A percentile compares a stretch with the other conserved stretches of the same genome.
Conservation (phyloP, 345 rosid species). For the Pistacia integerrima region DNA sequence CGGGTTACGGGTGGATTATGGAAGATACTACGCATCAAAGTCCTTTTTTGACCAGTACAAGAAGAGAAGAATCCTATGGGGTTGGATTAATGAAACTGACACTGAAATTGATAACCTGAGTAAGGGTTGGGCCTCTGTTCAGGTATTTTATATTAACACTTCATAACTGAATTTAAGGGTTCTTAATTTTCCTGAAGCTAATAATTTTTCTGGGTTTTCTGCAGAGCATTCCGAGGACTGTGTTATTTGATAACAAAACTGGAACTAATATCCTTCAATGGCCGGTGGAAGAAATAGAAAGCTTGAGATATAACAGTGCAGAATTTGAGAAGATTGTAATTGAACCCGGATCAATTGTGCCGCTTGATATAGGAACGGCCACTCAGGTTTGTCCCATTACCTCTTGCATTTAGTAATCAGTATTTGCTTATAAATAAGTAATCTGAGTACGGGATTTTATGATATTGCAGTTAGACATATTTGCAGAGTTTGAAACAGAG, state of each 20-base stretch:
- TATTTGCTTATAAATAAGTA: neutral
- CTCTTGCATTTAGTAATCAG: neutral
- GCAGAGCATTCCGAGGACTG: conserved; percentile 76
- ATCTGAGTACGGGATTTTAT: neutral
- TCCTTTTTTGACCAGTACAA: conserved; percentile 75
- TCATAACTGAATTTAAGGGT: too few species aligned
- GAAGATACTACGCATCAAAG: conserved; percentile 88
- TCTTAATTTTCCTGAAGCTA: too few species aligned
- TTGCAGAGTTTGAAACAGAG: conserved; percentile 54
- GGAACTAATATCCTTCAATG: conserved; percentile 67
- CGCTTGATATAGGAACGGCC: conserved; percentile 56
- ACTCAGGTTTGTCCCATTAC: conserved; percentile 45
- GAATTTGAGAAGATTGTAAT: conserved; percentile 44
- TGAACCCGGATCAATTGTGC: conserved; percentile 61
- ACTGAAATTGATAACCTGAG: conserved; percentile 60
- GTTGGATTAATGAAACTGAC: conserved; percentile 96
- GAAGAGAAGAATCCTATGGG: conserved; percentile 78
- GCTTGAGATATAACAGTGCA: conserved; percentile 62
- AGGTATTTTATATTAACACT: conserved; percentile 44
- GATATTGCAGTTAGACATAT: conserved; percentile 54
- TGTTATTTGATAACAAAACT: conserved; percentile 65
- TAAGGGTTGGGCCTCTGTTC: conserved; percentile 96
- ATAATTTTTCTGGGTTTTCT: neutral
- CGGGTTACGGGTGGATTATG: conserved; percentile 78
- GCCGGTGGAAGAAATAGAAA: conserved; percentile 88